Conservation (phyloP, 768 basidiomycete species). For the Cystobasidiopsis lactophilus region DNA sequence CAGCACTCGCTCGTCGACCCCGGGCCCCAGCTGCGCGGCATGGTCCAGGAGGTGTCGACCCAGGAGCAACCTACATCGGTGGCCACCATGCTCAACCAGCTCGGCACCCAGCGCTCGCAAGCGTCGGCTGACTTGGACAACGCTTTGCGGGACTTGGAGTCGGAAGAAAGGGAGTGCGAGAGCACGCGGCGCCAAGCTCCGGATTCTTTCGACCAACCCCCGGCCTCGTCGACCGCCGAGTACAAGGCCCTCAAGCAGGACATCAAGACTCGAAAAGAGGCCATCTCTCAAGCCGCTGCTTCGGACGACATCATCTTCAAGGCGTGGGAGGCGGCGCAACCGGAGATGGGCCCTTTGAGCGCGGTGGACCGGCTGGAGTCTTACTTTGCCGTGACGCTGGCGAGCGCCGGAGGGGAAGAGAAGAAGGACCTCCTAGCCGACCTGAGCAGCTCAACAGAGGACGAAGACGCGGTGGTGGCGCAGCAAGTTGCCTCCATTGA, state of each 20-base stretch:
- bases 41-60: constrained; percentile 48
- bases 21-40: constrained; percentile 42
- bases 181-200: constrained; percentile 49
- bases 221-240: constrained; percentile 51
- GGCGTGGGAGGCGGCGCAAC: constrained; percentile 48
- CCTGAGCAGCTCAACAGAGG: constrained; percentile 32
- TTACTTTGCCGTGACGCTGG: constrained; percentile 34
- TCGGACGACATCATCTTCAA: constrained; percentile 54
- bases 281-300: constrained; percentile 50
- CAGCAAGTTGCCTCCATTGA: constrained; percentile 51
- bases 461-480: constrained; percentile 42
- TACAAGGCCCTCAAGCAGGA: constrained; percentile 39
- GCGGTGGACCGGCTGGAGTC: constrained; percentile 31
- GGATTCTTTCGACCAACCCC: constrained; percentile 65
- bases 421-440: constrained; percentile 19
- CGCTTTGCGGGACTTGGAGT: constrained; percentile 46
- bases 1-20: constrained; percentile 26
- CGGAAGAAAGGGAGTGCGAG: constrained; percentile 72
- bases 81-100: constrained; percentile 38
- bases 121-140: constrained; percentile 42
- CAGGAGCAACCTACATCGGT: constrained; percentile 46
- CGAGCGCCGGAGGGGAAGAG: constrained; percentile 33
- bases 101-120: constrained; percentile 37
- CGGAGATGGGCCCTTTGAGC: constrained; percentile 42
- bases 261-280: constrained; percentile 47